Evolutionary conservation across 352 stramenopile species (phyloP), one percentile per base, ranked within the genome.

Genomic region (Phytophthora aleatoria): DNA sequence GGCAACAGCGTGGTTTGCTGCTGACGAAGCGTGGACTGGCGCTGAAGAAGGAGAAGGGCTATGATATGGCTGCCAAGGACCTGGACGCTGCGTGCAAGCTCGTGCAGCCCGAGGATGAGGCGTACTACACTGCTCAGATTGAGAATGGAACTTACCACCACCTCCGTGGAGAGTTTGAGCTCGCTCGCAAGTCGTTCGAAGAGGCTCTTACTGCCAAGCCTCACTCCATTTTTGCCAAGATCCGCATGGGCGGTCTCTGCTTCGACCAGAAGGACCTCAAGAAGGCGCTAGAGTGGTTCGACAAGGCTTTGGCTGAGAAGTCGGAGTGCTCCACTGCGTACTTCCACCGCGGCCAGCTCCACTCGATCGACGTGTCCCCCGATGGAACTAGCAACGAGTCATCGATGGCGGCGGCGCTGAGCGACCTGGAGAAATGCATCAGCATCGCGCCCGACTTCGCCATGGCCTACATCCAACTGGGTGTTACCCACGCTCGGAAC

Each of bases 391-490:
- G 72, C 44, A 80, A 79, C 13, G 77, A 90, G 44, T 73, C 65
- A 36, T 79, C 83, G 24, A 80, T 91, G 69, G 75, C 64, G 3
- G 61, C 73, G 6, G 85, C 83, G 39, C 49, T 91, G 30, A 71
- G 74, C 33, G 85, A 94, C 68, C 70, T 94, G 28, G 81, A 91
- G 62, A 80, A 77, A 42, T 91, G 81, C 63, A 89, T 91, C 30
- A 77, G 76, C 44, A 61, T 94, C 5, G 70, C 85, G 3, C 73
- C 85, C 1, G 83, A 94, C 61, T 94, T 94, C 43, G 67, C 85
- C 9, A 94, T 92, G 81, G 85, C 85, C 11, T 94, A 91, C 69
- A 90, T 94, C 52, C 85, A 94, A 58, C 64, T 94, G 51, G 83
- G 85, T 38, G 85, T 94, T 33, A 90, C 82, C 12, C 80, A 92